These are phyloP conservation scores for Fusarium drepaniforme DNA, from an alignment of 2,329 filamentous ascomycete species.

Conservation along the genomic window DNA sequence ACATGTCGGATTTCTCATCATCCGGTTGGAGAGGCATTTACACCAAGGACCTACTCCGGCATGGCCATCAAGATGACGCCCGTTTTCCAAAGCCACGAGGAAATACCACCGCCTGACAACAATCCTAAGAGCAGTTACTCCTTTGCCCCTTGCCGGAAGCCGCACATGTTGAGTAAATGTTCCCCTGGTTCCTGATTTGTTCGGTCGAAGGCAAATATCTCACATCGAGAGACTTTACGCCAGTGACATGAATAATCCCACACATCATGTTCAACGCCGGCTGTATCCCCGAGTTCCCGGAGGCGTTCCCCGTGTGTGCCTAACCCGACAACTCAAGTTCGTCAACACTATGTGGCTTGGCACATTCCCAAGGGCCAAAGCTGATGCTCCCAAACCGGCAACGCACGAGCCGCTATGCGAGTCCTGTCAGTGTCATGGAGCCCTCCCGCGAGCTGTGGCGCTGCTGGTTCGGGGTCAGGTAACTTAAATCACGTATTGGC, in stretches of 20 bases:
- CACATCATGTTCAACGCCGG: background rate
- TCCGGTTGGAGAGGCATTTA: background rate
- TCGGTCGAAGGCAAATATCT: background rate
- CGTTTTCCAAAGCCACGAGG: background rate
- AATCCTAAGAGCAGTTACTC: background rate
- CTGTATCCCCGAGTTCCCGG: background rate
- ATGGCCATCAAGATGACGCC: background rate
- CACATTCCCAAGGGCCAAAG: slow-evolving; percentile 34
- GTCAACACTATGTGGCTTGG: slow-evolving; percentile 22
- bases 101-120: background rate
- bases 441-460: slow-evolving; percentile 21
- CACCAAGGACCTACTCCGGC: background rate
- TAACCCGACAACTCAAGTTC: background rate
- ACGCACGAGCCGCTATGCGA: slow-evolving; percentile 28
- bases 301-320: slow-evolving; percentile 8
- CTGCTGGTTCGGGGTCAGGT: background rate
- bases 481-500: slow-evolving; percentile 4
- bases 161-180: background rate
- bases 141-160: background rate
- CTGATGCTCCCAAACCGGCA: slow-evolving; percentile 11
- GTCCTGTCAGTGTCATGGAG: slow-evolving; percentile 19
- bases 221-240: background rate
- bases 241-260: slow-evolving; percentile 4
- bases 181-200: background rate
- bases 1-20: background rate